These are phyloP conservation scores for Yarrowia yakushimensis DNA, from an alignment of 805 yeast genomes.

Conservation along the genomic window DNA sequence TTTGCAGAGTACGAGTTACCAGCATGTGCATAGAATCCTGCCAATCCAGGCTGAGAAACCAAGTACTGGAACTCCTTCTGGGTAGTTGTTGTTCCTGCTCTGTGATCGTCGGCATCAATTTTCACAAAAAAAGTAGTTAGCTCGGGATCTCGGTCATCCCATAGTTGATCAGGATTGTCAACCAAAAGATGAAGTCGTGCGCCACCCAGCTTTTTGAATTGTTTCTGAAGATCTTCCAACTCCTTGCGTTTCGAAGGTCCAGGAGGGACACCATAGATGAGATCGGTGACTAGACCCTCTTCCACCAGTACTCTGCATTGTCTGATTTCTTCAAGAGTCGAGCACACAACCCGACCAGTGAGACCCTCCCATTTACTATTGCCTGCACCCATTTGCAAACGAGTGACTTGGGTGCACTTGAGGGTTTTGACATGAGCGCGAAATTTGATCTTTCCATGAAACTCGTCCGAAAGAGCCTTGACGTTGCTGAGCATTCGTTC, in stretches of 20 bases:
- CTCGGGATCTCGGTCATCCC: conserved; percentile 39
- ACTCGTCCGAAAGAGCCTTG: not conserved
- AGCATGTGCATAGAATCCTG: conserved; percentile 75
- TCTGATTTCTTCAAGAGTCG: conserved; percentile 68
- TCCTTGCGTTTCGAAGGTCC: conserved; percentile 45
- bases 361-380: not conserved
- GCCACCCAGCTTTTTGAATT: conserved; percentile 34
- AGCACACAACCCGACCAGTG: conserved; percentile 51
- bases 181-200: conserved; percentile 48
- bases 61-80: conserved; percentile 41
- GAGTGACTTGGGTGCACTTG: conserved; percentile 59
- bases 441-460: conserved; percentile 41
- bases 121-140: conserved; percentile 55
- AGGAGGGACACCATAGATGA: conserved; percentile 59
- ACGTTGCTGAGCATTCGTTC: not conserved
- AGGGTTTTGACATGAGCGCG: conserved; percentile 77
- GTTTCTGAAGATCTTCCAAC: conserved; percentile 43
- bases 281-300: conserved; percentile 46
- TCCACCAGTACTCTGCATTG: conserved; percentile 43
- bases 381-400: conserved; percentile 47
- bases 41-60: conserved; percentile 45
- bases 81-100: conserved; percentile 56
- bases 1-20: conserved; percentile 66
- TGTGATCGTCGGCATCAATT: conserved; percentile 64
- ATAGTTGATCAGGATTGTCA: conserved; percentile 57